Conservation (phyloP, 106 monocot species). For the Ottelia alismoides region DNA sequence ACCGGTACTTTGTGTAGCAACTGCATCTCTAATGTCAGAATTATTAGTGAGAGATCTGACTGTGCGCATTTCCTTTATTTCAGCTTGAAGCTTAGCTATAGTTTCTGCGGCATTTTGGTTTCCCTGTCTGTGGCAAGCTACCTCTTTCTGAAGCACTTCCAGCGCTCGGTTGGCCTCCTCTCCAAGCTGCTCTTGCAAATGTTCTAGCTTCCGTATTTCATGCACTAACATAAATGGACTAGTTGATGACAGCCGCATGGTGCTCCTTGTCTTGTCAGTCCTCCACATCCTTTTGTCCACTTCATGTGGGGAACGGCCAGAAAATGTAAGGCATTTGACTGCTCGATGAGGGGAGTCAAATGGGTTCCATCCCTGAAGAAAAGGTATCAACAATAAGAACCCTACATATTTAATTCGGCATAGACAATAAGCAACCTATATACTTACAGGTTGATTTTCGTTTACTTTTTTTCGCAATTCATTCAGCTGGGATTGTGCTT, state of each 20-base stretch:
- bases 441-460: conserved; percentile 24
- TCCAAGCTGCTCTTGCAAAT: conserved; percentile 75
- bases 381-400: too few relatives aligned
- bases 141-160: conserved; percentile 92
- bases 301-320: conserved; percentile 23
- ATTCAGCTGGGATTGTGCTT: conserved; percentile 46
- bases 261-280: conserved; percentile 19
- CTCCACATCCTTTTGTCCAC: conserved; percentile 11
- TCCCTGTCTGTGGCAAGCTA: conserved; percentile 69
- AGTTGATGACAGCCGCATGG: conserved; percentile 77
- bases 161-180: conserved; percentile 81
- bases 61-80: conserved; percentile 67
- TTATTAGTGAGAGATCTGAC: conserved; percentile 43
- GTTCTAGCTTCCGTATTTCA: conserved; percentile 93
- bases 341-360: conserved; percentile 40
- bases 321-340: conserved; percentile 66
- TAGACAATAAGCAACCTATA: neutral
- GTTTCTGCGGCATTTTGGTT: conserved; percentile 91
- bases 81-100: conserved; percentile 86
- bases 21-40: conserved; percentile 10
- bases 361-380: conserved; percentile 38
- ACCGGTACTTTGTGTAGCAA: conserved; percentile 13
- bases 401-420: too few relatives aligned
- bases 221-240: conserved; percentile 74
- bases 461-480: conserved; percentile 47